Base-by-base conservation (phyloP, 495 filamentous ascomycete genomes). In the Pseudoneurospora amorphoporcata region DNA sequence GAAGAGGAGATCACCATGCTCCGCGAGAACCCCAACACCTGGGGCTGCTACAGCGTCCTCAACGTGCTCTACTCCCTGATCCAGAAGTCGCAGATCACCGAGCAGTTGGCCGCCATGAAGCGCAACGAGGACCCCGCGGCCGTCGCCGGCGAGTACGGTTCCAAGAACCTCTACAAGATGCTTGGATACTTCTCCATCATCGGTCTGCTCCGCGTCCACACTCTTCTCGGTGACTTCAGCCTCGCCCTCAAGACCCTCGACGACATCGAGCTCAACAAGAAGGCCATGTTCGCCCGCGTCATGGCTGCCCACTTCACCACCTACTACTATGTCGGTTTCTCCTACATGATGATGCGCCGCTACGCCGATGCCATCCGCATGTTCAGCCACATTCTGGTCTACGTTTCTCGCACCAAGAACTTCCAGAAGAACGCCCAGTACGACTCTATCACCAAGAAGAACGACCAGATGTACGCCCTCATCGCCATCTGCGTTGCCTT, bases 331-430 rank as follows among this genome's bases (percentile, higher is more conserved):
- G 95, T 98, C 75, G 95, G 95, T 71, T 98, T 99, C 90, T 96
- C 93, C 76, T 99, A 99, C 89, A 98, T 99, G 95, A 99, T 99
- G 95, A 94, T 98, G 92, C 94, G 95, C 82, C 92, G 95, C 79
- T 99, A 99, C 79, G 93, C 92, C 83, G 95, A 99, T 81, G 95
- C 95, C 82, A 97, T 98, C 84, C 93, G 95, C 87, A 95, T 97
- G 90, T 99, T 99, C 90, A 94, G 92, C 86, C 95, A 99, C 87
- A 99, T 99, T 83, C 88, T 99, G 81, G 92, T 99, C 84, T 99
- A 99, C 86, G 96, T 98, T 75, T 97, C 93, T 69, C 90, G 95
- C 74, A 99, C 95, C 78, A 99, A 99, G 91, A 98, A 98, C 86
- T 98, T 98, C 89, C 96, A 98, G 84, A 99, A 99, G 90, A 93